Conservation (phyloP, 2,329 filamentous ascomycete genomes). For the Hirsutella thompsonii region DNA sequence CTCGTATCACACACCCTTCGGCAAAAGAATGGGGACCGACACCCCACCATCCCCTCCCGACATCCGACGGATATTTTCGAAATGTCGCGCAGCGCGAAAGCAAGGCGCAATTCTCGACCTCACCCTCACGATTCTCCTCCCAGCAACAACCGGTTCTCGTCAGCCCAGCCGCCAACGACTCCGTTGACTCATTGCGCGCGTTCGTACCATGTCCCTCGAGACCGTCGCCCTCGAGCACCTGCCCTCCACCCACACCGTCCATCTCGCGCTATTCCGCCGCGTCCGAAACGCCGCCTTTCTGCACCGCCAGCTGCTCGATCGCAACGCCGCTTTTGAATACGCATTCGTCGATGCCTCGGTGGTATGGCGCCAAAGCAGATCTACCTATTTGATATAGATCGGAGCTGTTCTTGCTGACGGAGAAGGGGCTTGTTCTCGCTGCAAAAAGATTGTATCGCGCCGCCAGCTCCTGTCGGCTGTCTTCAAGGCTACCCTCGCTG, state of each 20-base stretch:
- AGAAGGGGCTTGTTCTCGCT: no score
- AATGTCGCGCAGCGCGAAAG: no score
- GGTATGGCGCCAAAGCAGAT: slow-evolving; percentile 32
- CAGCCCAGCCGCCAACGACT: no score
- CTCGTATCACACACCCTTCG: no score
- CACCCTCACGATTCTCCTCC: no score
- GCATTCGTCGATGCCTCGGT: slow-evolving; percentile 80
- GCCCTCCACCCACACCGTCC: slow-evolving; percentile 51
- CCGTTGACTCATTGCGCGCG: not conserved
- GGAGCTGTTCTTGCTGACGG: not conserved
- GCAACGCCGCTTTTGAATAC: slow-evolving; percentile 82
- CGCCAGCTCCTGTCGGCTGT: slow-evolving; percentile 62
- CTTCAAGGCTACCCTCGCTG: slow-evolving; percentile 62
- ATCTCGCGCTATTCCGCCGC: slow-evolving; percentile 63
- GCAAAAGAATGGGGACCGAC: no score
- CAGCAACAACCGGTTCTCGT: no score
- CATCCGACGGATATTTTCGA: no score
- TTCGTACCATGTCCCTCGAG: slow-evolving; percentile 40
- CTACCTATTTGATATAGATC: not conserved
- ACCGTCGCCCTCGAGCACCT: slow-evolving; percentile 65
- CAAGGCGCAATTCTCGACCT: no score
- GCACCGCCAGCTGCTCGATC: slow-evolving; percentile 70
- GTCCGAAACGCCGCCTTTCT: slow-evolving; percentile 69
- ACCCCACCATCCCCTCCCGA: no score
- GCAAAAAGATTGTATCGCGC: slow-evolving; percentile 51